Percentiles rank a stretch among this genome's conserved stretches.
Conservation (phyloP, 345 rosid genomes). For the Ricinus communis region DNA sequence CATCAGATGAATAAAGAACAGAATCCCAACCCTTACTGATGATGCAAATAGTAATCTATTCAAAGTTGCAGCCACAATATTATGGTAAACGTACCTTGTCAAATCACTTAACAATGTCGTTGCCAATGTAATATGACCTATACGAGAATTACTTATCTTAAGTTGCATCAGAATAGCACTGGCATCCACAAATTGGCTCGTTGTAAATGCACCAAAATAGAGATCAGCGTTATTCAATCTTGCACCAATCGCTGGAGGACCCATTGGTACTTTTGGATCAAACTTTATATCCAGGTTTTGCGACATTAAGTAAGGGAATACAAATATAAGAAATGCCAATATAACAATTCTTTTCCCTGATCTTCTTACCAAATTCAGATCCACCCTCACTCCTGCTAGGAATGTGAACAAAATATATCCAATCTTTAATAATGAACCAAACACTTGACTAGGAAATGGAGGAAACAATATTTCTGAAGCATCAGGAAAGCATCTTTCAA, state of each 20-base stretch:
- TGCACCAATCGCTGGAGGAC: not conserved
- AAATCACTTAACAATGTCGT: slow-evolving; percentile 28
- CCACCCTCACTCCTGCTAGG: not conserved
- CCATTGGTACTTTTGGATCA: not conserved
- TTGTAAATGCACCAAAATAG: not conserved
- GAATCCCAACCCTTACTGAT: not conserved
- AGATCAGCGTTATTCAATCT: not conserved
- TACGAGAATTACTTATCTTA: slow-evolving; percentile 23
- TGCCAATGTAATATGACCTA: slow-evolving; percentile 43
- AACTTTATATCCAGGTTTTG: not conserved
- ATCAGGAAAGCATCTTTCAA: not conserved
- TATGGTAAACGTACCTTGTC: not conserved
- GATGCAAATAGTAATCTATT: not conserved
- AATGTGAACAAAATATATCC: not conserved
- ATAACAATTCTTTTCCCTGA: not conserved
- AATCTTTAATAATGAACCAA: slow-evolving; percentile 1
- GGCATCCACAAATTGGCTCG: slow-evolving; percentile 6
- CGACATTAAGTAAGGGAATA: not conserved
- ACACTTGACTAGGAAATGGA: not conserved
- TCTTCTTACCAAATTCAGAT: not conserved
- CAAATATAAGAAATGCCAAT: not conserved
- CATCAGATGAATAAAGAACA: no score
- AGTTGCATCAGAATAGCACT: not conserved
- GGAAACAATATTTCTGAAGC: not conserved
- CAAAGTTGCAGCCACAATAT: accelerated